Percentiles rank a stretch among this genome's conserved stretches.
Conservation (phyloP, 805 yeast species). For the Schizosaccharomyces cryophilus region DNA sequence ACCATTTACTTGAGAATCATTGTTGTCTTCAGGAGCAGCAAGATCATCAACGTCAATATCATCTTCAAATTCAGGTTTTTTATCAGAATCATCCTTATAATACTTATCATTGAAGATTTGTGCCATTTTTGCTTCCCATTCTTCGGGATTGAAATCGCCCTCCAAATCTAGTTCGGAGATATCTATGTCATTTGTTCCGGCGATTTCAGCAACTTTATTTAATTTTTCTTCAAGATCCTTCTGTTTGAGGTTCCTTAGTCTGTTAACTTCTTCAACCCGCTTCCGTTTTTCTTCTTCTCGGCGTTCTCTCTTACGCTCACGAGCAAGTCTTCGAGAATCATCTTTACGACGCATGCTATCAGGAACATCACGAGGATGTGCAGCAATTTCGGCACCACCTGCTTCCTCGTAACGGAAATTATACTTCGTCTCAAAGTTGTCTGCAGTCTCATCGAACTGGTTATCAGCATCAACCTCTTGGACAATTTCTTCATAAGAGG, state of each 20-base stretch:
- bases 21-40: conserved; percentile 13
- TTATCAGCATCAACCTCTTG: conserved; percentile 45
- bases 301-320: conserved; percentile 42
- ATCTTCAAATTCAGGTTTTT: conserved; percentile 43
- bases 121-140: conserved; percentile 74
- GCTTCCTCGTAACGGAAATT: conserved; percentile 91
- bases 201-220: conserved; percentile 36
- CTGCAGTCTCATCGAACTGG: conserved; percentile 80
- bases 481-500: conserved; percentile 11
- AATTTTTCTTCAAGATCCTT: conserved; percentile 55
- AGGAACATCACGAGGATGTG: conserved; percentile 56
- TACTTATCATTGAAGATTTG: conserved; percentile 68
- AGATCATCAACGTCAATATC: conserved; percentile 27
- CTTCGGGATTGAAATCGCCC: conserved; percentile 63
- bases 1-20: background rate
- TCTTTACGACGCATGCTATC: conserved; percentile 59
- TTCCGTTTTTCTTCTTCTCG: conserved; percentile 27
- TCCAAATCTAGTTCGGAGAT: conserved; percentile 56
- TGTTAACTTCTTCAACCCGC: conserved; percentile 35
- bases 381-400: conserved; percentile 58
- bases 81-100: conserved; percentile 27
- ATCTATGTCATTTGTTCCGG: conserved; percentile 27
- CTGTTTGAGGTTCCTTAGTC: conserved; percentile 52
- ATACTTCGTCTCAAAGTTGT: conserved; percentile 72
- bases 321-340: conserved; percentile 51